Conservation (phyloP, 192 early-diverging fungal species). For the Chytriomyces sp. region DNA sequence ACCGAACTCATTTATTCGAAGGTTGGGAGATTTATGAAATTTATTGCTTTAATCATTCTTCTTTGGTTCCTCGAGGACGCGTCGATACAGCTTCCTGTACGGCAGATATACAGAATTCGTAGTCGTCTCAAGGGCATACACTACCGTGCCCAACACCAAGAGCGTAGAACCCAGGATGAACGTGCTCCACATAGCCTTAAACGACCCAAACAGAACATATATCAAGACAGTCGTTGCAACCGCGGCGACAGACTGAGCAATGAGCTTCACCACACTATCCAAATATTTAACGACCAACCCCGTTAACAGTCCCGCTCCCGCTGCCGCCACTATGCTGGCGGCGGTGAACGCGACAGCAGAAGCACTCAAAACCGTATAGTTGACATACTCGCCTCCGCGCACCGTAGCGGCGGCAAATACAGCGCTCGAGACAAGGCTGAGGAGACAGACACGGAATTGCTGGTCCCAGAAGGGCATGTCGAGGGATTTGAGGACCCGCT, state of each 20-base stretch:
- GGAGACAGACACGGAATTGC: not conserved
- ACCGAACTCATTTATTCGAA: too few species aligned
- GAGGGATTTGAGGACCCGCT: slow-evolving; percentile 8
- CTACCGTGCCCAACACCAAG: not conserved
- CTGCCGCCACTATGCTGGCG: not conserved
- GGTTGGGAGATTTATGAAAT: too few species aligned
- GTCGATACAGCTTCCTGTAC: not conserved
- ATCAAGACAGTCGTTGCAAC: slow-evolving; percentile 1
- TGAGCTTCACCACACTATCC: slow-evolving; percentile 14
- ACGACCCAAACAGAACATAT: slow-evolving; percentile 5
- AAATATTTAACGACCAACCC: slow-evolving; percentile 3
- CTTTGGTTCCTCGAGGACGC: not conserved
- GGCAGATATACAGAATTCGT: not conserved
- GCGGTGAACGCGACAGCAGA: not conserved
- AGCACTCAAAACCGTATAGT: not conserved
- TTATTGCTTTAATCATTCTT: not conserved
- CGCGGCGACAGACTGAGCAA: slow-evolving; percentile 9
- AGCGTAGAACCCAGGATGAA: not conserved
- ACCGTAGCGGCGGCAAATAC: not conserved
- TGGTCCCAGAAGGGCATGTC: slow-evolving; percentile 24
- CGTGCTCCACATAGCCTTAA: not conserved
- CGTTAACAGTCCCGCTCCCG: slow-evolving; percentile 13
- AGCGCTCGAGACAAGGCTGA: slow-evolving; percentile 2
- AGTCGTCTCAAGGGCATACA: slow-evolving; percentile 4
- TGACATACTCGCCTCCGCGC: not conserved